Base-by-base conservation (phyloP, 1,284 basidiomycete species). In the Melampsora occidentalis region DNA sequence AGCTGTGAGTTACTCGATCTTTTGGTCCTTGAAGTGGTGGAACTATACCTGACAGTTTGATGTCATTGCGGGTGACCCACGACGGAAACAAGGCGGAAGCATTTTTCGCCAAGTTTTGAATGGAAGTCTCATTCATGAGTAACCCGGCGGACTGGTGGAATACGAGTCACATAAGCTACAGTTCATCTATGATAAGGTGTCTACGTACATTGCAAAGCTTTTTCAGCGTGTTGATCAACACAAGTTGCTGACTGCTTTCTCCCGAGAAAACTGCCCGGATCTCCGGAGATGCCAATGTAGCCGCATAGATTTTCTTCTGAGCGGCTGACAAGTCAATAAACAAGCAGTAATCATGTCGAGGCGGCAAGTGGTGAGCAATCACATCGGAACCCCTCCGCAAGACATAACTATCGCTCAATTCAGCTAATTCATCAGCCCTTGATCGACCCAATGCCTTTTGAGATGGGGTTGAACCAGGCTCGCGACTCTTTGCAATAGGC, bases 181-280 rank as follows among this genome's bases (percentile, higher is more conserved):
- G 57, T 25, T 59, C n/a, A 59, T 73, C n/a, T 59, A 35, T 42
- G 46, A 31, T 42, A 16, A 22, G 67, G 39, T 22, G 59, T 77
- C 94, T 89, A 0, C 96, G 95, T 79, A 94, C 93, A 81, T 93
- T 98, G 85, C 93, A 94, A 77, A 98, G 88, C 85, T 97, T 97
- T 28, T 91, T 91, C 67, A 95, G 86, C 75, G 87, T 86, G 80
- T 87, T 88, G 81, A 94, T 94, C 63, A 94, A 84, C 10, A 91
- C 91, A n/a, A 95, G 86, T 1, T 91, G 91, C 80, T 93, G 91
- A 0, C 90, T 89, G 1, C 89, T 90, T 5, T 89, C 88, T 71
- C 88, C 87, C 80, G 88, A 87, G 59, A 88, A 88, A 28, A 90
- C 86, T 75, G 86, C 87, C 79, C 89, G 88, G 39, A 90, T 84